Conservation (phyloP, 768 basidiomycete genomes). For the Termitomyces eurrhizus region DNA sequence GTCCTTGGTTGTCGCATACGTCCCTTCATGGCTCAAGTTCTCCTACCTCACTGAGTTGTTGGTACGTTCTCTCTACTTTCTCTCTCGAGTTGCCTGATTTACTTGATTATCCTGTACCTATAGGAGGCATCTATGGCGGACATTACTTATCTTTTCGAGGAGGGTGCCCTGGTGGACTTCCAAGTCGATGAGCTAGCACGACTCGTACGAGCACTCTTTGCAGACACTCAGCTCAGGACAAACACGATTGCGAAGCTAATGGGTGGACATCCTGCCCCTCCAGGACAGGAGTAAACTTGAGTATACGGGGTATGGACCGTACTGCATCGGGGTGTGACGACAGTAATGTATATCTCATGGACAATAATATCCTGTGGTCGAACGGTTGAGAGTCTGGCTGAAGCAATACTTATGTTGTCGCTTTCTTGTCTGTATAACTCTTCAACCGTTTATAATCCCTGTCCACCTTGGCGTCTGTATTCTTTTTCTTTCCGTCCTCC, state of each 20-base stretch:
- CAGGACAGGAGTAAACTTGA: conserved; percentile 8
- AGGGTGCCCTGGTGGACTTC: conserved; percentile 89
- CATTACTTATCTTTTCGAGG: conserved; percentile 87
- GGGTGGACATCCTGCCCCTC: conserved; percentile 48
- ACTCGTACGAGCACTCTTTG: conserved; percentile 84
- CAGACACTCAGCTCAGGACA: conserved; percentile 79
- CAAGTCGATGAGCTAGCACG: conserved; percentile 76
- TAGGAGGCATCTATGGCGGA: conserved; percentile 92
- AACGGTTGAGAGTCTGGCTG: neutral
- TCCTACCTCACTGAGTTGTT: conserved; percentile 90
- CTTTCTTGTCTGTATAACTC: conserved; percentile 40
- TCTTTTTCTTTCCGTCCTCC: conserved; percentile 32
- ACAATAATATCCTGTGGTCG: neutral
- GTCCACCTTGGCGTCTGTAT: conserved; percentile 44
- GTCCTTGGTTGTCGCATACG: conserved; percentile 77
- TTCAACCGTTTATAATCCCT: conserved; percentile 54
- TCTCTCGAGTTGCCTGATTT: neutral
- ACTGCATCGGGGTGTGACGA: neutral
- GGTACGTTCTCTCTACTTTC: conserved; percentile 44
- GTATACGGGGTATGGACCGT: neutral
- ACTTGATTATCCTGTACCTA: conserved; percentile 1
- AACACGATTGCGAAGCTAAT: conserved; percentile 75
- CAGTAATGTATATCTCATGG: conserved; percentile 1
- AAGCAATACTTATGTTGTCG: conserved; percentile 5
- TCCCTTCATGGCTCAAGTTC: conserved; percentile 94